Evolutionary conservation across 176 grass and related monocot genomes (phyloP).

Genomic region (Aegilops umbellulata): DNA sequence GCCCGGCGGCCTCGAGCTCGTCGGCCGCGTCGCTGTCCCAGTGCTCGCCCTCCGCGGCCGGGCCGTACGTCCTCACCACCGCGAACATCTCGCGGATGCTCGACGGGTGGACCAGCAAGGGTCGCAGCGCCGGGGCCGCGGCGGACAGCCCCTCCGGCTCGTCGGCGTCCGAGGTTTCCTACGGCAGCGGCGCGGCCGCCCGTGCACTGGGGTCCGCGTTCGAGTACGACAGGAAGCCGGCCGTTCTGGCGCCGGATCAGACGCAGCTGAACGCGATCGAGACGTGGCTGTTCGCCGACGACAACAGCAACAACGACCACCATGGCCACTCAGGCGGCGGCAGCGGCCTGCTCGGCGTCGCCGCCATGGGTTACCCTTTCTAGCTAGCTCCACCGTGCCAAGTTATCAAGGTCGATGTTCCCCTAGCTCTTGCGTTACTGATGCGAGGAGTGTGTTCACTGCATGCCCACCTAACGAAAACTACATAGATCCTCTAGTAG

Average conservation of each 20-base stretch:
- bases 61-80: slow-evolving; percentile 55
- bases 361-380: slow-evolving; percentile 40
- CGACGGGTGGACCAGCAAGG: slow-evolving; percentile 52
- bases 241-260: neutral
- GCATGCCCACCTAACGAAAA: slow-evolving; percentile 40
- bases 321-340: slow-evolving; percentile 4
- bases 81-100: slow-evolving; percentile 83
- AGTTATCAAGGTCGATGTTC: neutral
- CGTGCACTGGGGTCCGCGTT: neutral
- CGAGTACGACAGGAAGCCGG: slow-evolving; percentile 37
- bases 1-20: slow-evolving; percentile 39
- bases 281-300: slow-evolving; percentile 65
- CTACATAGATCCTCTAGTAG: slow-evolving; percentile 38
- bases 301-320: slow-evolving; percentile 9
- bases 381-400: slow-evolving; percentile 28
- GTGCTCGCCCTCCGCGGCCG: slow-evolving; percentile 17
- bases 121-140: neutral
- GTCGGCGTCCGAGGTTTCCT: slow-evolving; percentile 29
- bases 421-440: neutral
- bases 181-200: slow-evolving; percentile 1
- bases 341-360: neutral
- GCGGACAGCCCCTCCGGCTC: slow-evolving; percentile 45
- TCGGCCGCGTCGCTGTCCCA: slow-evolving; percentile 29
- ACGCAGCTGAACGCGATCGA: slow-evolving; percentile 48
- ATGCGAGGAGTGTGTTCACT: neutral